Evolutionary conservation across 2,329 filamentous ascomycete species (phyloP).

Genomic region (Orbilia brochopaga): DNA sequence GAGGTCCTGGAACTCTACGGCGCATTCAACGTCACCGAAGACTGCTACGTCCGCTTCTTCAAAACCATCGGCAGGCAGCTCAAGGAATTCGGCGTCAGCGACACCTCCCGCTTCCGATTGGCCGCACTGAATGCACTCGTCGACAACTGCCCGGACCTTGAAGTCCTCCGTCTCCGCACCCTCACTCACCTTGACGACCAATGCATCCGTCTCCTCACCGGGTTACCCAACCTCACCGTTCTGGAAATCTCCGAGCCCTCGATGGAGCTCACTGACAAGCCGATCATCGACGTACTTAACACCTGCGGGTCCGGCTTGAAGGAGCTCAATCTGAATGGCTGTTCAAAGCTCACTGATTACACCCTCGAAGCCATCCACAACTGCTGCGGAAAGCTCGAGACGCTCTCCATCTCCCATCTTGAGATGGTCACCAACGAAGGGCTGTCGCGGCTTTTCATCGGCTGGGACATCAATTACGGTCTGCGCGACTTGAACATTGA

Average conservation of each 20-base stretch:
- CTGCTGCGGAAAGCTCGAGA: conserved; percentile 51
- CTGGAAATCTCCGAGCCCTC: conserved; percentile 52
- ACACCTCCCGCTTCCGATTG: conserved; percentile 51
- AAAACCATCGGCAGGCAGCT: conserved; percentile 48
- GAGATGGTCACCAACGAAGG: conserved; percentile 52
- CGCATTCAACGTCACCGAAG: conserved; percentile 53
- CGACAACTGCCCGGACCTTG: conserved; percentile 54
- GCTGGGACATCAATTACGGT: conserved; percentile 52
- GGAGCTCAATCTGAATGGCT: conserved; percentile 52
- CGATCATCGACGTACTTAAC: conserved; percentile 52
- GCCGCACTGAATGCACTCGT: conserved; percentile 52
- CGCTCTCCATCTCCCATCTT: conserved; percentile 49
- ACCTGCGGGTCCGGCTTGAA: conserved; percentile 52
- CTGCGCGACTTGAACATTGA: conserved; percentile 45
- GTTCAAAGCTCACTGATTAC: conserved; percentile 46
- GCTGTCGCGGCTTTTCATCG: conserved; percentile 50
- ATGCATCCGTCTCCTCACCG: conserved; percentile 50
- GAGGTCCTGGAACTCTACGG: conserved; percentile 53
- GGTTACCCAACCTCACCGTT: conserved; percentile 47
- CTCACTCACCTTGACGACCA: conserved; percentile 51
- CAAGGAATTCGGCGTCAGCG: conserved; percentile 50
- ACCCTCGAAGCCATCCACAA: conserved; percentile 49
- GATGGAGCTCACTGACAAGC: conserved; percentile 49
- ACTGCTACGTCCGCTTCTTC: conserved; percentile 53
- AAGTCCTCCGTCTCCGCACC: conserved; percentile 51